Evolutionary conservation across 176 grass and related monocot species (phyloP).

Genomic region (Triticum timopheevii): DNA sequence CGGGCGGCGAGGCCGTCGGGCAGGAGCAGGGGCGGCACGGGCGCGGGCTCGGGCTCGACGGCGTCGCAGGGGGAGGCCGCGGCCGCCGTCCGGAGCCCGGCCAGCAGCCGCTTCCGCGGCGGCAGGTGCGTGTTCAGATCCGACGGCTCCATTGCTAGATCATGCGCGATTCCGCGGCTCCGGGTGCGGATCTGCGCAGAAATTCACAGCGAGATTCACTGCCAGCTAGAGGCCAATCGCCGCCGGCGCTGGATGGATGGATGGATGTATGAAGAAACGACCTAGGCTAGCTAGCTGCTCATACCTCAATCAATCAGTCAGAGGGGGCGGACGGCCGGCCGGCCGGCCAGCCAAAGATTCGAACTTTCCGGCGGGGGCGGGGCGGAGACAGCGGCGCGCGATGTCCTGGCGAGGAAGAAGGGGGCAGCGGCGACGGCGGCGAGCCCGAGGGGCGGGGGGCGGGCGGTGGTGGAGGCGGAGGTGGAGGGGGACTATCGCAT

Average conservation of each 20-base stretch:
- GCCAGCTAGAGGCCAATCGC: neutral
- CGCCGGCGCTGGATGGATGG: neutral
- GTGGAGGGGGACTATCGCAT: neutral
- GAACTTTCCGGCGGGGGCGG: neutral
- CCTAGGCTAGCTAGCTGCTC: neutral
- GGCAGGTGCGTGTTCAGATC: constrained; percentile 84
- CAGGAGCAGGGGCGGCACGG: constrained; percentile 44
- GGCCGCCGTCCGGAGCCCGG: constrained; percentile 65
- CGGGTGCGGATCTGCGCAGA: neutral
- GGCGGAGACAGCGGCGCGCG: neutral
- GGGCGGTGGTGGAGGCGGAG: no score
- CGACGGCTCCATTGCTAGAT: constrained; percentile 73
- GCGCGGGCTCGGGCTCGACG: neutral
- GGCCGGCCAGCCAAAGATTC: neutral
- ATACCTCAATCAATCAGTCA: neutral
- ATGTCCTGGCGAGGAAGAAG: neutral
- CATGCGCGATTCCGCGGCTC: constrained; percentile 4
- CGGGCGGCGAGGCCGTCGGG: constrained; percentile 55
- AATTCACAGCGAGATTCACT: neutral
- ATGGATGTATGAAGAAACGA: neutral
- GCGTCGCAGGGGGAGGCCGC: constrained; percentile 34
- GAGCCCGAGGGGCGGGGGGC: neutral
- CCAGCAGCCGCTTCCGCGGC: constrained; percentile 95
- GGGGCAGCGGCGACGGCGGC: neutral
- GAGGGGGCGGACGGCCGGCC: neutral